Evolutionary conservation across 176 grass and related monocot genomes (phyloP), one percentile per base, ranked within the genome.

Genomic region (Aegilops longissima): DNA sequence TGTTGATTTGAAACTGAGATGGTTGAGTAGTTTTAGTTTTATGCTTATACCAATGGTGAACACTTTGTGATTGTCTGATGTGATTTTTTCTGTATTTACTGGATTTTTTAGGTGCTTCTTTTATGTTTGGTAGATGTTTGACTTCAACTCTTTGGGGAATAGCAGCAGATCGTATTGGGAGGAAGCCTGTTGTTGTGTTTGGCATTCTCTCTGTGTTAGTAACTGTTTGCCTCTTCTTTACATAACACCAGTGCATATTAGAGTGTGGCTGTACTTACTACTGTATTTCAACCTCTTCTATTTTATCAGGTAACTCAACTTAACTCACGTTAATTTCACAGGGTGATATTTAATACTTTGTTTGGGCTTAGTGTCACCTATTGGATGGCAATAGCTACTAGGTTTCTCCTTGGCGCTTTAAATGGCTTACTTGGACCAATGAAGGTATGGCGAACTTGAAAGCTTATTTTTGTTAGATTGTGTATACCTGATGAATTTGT

Each of bases 111-210:
- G 96, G 96, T 86, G 90, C 96, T 88, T 86, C 96, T 21, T 98
- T 98, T 80, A 98, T 98, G 96, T 64, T 98, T 39, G 93, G 96
- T 82, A 91, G 96, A 91, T 93, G 90, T 67, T 87, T 98, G 77
- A 98, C 96, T 81, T 98, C 93, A 34, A 93, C 91, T 51, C 35
- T 61, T 67, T 98, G 96, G 96, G 97, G 94, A 30, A 88, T 98
- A 67, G 78, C 90, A 9, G 93, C 97, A 58, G 97, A 98, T 69
- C 93, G 85, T 44, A 74, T 94, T 23, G 97, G 97, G 61, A 96
- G 97, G 76, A 98, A 98, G 66, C 97, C 97, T 5, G 89, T 98
- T 78, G 85, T 98, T 16, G 6, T 94, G 42, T 86, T 98, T 65
- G 90, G 97, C 74, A 79, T 96, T 86, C 78, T 92, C 27, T 76